Evolutionary conservation across 78 protist species (phyloP), one percentile per base, ranked within the genome.

Genomic region (Dictyostelium intermedium): DNA sequence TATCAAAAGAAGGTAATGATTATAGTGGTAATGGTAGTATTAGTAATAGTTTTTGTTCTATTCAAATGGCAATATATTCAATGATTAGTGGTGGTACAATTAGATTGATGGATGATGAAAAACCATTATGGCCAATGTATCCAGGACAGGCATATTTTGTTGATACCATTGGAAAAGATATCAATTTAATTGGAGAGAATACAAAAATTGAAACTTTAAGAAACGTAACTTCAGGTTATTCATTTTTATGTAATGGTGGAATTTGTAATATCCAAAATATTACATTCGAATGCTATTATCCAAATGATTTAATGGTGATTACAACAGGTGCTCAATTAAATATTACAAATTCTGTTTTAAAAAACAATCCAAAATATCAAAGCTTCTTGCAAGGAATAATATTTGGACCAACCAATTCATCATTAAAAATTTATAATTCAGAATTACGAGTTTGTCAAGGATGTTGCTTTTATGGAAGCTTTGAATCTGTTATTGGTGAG

Each of bases 11-110:
- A 47, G 78, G 79, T 84, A 47, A 47, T 70, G 61, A 84, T 70
- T 27, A 25, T 27, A 30, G 7, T 79, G 84, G 84, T 32, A 39
- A 79, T 79, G 84, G 84, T 35, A 27, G 56, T 79, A 45, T 45
- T 25, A 27, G n/a, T 16, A 79, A 79, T 45, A 30, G 56, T 79
- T 79, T 79, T 79, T 79, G 84, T 47, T 45, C 84, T 14, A 79
- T 79, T 27, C 84, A 79, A 30, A 79, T 61, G 32, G 84, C 70
- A 35, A 7, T 79, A 13, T 47, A 30, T 41, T 41, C 84, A 47
- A 30, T 79, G 34, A 1, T 3, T 27, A 32, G 30, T 79, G 84
- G 84, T 25, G 11, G 32, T 16, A 79, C 20, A 5, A 47, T 79
- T 30, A 45, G 56, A 45, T 41, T 79, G 11, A n/a, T 41, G 23